Conservation (phyloP, 345 rosid genomes). For the Clarkia xantiana region DNA sequence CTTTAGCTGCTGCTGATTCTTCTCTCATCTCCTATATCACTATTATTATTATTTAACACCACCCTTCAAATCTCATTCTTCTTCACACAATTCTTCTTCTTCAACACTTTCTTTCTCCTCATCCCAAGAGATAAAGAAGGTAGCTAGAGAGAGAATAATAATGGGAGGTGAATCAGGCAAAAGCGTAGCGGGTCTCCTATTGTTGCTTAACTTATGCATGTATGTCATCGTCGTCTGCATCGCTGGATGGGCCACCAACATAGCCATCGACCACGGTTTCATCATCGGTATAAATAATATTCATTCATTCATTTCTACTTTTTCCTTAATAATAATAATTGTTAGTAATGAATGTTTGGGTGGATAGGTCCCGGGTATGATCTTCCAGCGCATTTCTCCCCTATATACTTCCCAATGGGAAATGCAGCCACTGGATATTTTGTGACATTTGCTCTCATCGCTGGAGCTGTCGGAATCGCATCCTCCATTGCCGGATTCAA, state of each 20-base stretch:
- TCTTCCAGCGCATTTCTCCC: conserved; percentile 88
- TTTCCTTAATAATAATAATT: no score
- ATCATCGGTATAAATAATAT: conserved; percentile 66
- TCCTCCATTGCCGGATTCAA: conserved; percentile 51
- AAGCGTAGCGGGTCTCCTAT: conserved; percentile 40
- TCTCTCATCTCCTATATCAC: no score
- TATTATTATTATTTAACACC: no score
- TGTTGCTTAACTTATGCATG: conserved; percentile 69
- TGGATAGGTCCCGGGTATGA: conserved; percentile 51
- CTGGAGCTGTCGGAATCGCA: conserved; percentile 83
- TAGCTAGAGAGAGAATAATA: no score
- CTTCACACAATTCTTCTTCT: no score
- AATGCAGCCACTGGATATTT: conserved; percentile 95
- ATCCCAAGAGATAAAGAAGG: no score
- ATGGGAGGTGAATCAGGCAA: conserved; percentile 49
- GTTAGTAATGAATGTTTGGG: no score
- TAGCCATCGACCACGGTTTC: conserved; percentile 65
- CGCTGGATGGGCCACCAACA: conserved; percentile 75
- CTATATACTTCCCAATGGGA: conserved; percentile 87
- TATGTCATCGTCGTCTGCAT: conserved; percentile 54
- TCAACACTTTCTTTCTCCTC: no score
- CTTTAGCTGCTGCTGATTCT: no score
- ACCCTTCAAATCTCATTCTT: no score
- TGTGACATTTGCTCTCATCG: conserved; percentile 58
- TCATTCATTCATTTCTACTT: no score